Evolutionary conservation across 1,284 basidiomycete genomes (phyloP), one percentile per base, ranked within the genome.

Genomic region (Heliocybe sulcata): DNA sequence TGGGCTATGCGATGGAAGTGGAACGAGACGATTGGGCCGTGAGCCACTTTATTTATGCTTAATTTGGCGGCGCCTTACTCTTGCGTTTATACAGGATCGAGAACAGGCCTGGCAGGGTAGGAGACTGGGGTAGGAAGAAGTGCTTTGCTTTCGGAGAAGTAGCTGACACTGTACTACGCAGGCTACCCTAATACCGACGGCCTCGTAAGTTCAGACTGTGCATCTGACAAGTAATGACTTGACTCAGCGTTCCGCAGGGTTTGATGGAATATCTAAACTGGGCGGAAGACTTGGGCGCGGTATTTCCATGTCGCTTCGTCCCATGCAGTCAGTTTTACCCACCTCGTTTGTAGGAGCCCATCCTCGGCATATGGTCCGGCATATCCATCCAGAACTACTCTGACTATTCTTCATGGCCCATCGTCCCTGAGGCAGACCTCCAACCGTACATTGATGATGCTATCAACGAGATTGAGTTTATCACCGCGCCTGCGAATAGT

Each of bases 201-300:
- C 2, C 67, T 75, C 35, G 72, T 72, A 54, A 51, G 62, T 57
- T 29, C 25, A 20, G 16, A 22, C 27, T 26, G 52, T 51, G 9
- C 27, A 23, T 22, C 47, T 49, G 12, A 29, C 23, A 49, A 22
- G 25, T 4, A 26, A 3, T 23, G 53, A 23, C 47, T 53, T 11
- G 53, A 52, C n/a, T 58, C 53, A 52, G 57, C 57, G 55, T 27
- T 47, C 51, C 19, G 54, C 1, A 56, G 63, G 73, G 74, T 19
- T 65, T 74, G 4, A 55, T 76, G 55, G 74, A 76, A 65, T 73
- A 73, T 59, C 64, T 74, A 38, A 65, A 74, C 59, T 75, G 72
- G 67, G 67, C 65, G 23, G 66, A 71, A 60, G 70, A 73, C 59
- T 58, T 73, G 2, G 62, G 55, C 16, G 55, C 42, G 16, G 33